Evolutionary conservation across 495 filamentous ascomycete species (phyloP), one percentile per base, ranked within the genome.

Genomic region (Letharia lupina): DNA sequence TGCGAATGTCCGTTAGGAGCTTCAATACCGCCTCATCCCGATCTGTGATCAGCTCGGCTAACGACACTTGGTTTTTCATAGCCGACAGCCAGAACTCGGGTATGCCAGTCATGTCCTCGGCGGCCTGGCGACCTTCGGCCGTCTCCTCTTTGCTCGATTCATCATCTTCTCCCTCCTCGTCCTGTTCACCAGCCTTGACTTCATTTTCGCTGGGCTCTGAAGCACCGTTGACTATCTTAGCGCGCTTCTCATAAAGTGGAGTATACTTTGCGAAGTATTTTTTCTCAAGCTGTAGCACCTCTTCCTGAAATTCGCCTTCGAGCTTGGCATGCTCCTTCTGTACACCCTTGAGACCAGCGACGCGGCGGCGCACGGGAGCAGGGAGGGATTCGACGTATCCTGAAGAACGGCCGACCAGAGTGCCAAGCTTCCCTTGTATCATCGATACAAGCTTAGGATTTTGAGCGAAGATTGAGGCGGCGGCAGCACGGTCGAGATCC

Each of bases 81-180:
- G 95, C 91, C 66, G 93, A 96, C 39, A 99, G 83, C 95, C 95
- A 99, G 83, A 99, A 99, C 77, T 99, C 95, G 44, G 95, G 95
- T 68, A 98, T 96, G 71, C 93, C 93, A 68, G 81, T 79, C 57
- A 84, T 80, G 68, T 85, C 79, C 62, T 86, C 78, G 68, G 83
- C 81, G 39, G 78, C 70, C 60, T 78, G 74, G 48, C 78, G 77
- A 23, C 75, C 75, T 66, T 78, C 75, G 47, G 41, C 66, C 4
- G 65, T 60, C 13, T 65, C 70, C 45, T 77, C 73, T 69, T 81
- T 80, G 70, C 83, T 82, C n/a, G 72, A 69, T 48, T 77, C 75
- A 10, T 77, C 74, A 35, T 84, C 80, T 12, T 84, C 81, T 54
- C 88, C 85, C 64, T 89, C 87, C 13, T 90, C 83, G 62, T 91